phyloP scores from a whole-genome alignment of 1,284 basidiomycete species.

The Trichosporon asahii region DNA sequence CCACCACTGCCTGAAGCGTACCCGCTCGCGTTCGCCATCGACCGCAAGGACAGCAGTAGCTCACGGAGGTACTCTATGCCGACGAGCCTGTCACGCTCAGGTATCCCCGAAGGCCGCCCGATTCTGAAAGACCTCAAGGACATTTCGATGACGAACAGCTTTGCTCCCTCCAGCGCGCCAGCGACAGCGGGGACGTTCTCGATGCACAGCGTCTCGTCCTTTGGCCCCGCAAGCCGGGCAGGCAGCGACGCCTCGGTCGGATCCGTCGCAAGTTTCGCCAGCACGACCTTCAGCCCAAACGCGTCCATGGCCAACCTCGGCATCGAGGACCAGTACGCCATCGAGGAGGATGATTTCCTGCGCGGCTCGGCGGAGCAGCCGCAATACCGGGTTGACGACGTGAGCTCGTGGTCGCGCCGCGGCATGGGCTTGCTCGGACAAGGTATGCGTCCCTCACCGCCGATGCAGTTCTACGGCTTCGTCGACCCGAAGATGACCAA shows the following conservation, averaged over 20 bases:
- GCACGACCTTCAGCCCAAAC: not conserved
- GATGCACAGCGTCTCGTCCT: not conserved
- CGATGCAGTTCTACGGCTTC: conserved; percentile 1
- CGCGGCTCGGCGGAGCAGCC: conserved; percentile 25
- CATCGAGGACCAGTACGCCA: conserved; percentile 2
- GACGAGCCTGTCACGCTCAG: not conserved
- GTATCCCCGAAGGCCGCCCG: not conserved
- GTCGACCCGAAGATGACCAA: not conserved
- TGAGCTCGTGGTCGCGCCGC: conserved; percentile 26
- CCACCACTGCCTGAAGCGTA: not conserved
- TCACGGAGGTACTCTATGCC: not conserved
- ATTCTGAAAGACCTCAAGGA: not conserved
- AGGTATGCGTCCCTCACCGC: conserved; percentile 8
- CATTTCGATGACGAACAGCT: not conserved
- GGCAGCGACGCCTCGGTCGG: not conserved
- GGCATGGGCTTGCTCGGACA: conserved; percentile 22
- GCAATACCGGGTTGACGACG: conserved; percentile 19
- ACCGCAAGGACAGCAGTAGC: not conserved
- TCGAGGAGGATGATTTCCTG: conserved; percentile 23
- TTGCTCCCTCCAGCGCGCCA: not conserved
- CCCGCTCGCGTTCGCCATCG: not conserved
- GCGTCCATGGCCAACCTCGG: conserved; percentile 2
- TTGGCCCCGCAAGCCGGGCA: not conserved
- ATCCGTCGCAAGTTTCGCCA: not conserved
- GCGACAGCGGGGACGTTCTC: not conserved